phyloP scores from a whole-genome alignment of 2,329 filamentous ascomycete genomes.

The Rutstroemia sp. region DNA sequence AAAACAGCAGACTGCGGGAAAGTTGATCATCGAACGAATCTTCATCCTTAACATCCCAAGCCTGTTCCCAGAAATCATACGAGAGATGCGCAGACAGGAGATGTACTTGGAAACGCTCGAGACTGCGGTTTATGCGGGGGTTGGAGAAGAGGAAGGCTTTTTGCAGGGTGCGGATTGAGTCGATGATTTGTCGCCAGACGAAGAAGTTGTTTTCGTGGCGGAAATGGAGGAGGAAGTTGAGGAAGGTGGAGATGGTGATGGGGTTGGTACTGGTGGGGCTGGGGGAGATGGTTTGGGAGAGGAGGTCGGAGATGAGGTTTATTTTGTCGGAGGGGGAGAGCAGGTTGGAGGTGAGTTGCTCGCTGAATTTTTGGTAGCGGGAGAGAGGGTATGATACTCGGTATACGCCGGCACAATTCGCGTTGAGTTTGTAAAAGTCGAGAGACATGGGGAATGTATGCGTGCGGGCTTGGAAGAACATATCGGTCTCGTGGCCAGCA shows the following conservation, averaged over 20 bases:
- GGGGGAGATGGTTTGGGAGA: constrained; percentile 43
- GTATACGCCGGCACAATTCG: constrained; percentile 61
- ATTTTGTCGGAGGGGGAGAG: constrained; percentile 60
- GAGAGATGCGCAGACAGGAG: not conserved
- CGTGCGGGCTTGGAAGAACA: not conserved
- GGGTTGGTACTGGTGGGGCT: not conserved
- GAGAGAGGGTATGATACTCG: constrained; percentile 58
- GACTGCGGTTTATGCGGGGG: not conserved
- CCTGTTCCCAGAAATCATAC: not conserved
- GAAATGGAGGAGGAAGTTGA: constrained; percentile 12
- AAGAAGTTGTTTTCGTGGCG: constrained; percentile 11
- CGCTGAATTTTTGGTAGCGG: constrained; percentile 54
- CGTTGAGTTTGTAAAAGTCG: constrained; percentile 66
- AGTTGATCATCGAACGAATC: not conserved
- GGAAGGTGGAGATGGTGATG: constrained; percentile 7
- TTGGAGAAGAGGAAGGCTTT: constrained; percentile 11
- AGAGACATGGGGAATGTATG: constrained; percentile 22
- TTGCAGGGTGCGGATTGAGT: not conserved
- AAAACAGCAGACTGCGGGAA: not conserved
- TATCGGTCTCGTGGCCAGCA: constrained; percentile 36
- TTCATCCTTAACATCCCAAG: not conserved
- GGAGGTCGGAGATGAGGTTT: constrained; percentile 62
- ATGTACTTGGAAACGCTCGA: constrained; percentile 4
- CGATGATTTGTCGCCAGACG: constrained; percentile 12
- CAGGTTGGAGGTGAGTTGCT: constrained; percentile 35